Evolutionary conservation across 2,329 filamentous ascomycete genomes (phyloP).

Genomic region (Neofusicoccum sp.): DNA sequence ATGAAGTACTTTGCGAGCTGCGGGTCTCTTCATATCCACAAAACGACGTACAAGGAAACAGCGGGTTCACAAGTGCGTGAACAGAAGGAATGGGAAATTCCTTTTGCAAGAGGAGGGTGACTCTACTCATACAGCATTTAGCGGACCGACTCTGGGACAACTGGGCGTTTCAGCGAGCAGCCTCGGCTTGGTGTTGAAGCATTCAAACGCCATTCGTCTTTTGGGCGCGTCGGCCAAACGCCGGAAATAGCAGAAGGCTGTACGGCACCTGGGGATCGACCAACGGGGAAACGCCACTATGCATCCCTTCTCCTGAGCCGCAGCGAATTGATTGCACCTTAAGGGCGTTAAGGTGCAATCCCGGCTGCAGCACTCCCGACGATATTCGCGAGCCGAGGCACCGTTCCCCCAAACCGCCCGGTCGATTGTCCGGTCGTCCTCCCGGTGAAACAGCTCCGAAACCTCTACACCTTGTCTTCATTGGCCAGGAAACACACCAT

Average conservation of each 20-base stretch:
- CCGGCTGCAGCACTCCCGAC: conserved; percentile 6
- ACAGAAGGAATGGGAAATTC: neutral
- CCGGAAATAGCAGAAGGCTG: conserved; percentile 5
- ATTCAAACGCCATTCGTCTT: conserved; percentile 2
- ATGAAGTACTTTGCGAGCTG: neutral
- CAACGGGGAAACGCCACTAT: neutral
- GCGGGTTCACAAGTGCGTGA: neutral
- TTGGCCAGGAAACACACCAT: conserved; percentile 5
- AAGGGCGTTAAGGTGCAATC: conserved; percentile 11
- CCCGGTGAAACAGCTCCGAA: conserved; percentile 15
- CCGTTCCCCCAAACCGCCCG: neutral
- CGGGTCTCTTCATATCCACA: conserved; percentile 1
- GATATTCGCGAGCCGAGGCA: conserved; percentile 12
- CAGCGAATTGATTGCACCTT: conserved; percentile 8
- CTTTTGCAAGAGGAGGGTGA: neutral
- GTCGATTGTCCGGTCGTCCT: neutral
- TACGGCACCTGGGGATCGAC: neutral
- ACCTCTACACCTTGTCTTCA: neutral
- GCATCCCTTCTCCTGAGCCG: neutral
- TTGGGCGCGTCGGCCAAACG: neutral
- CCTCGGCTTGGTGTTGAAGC: conserved; percentile 10
- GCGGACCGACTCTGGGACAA: conserved; percentile 5
- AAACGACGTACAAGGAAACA: neutral
- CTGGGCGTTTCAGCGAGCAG: conserved; percentile 9
- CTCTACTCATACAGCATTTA: neutral